These are phyloP conservation scores for Amylostereum areolatum DNA, from an alignment of 1,284 basidiomycete genomes.

Conservation along the genomic window DNA sequence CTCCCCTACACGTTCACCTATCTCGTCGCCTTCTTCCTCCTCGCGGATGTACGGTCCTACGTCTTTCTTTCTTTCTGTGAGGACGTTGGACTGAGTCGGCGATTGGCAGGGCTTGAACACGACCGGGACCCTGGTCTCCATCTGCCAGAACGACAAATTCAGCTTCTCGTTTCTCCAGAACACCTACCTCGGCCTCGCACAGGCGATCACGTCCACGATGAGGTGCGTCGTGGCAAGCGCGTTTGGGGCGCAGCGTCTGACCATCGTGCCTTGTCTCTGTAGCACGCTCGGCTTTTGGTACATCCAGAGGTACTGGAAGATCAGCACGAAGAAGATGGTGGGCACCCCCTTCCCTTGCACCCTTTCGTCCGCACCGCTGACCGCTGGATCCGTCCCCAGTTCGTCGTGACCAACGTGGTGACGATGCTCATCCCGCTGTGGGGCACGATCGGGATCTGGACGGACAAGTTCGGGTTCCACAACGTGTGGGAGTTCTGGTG, in stretches of 20 bases:
- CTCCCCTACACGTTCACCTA: conserved; percentile 75
- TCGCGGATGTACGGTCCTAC: conserved; percentile 54
- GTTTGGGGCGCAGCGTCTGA: conserved; percentile 14
- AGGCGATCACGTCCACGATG: conserved; percentile 65
- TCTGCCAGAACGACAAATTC: conserved; percentile 77
- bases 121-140: conserved; percentile 68
- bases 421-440: conserved; percentile 77
- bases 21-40: conserved; percentile 69
- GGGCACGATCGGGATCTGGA: conserved; percentile 87
- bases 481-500: conserved; percentile 83
- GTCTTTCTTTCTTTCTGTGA: not conserved
- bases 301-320: conserved; percentile 71
- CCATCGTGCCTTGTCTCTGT: not conserved
- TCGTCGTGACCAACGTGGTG: conserved; percentile 70
- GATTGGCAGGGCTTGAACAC: conserved; percentile 64
- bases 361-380: too few relatives aligned
- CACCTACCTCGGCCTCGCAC: conserved; percentile 71
- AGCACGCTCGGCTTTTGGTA: conserved; percentile 75
- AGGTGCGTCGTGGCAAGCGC: conserved; percentile 14
- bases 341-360: conserved; percentile 4
- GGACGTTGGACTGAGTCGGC: not conserved
- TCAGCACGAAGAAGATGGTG: conserved; percentile 75
- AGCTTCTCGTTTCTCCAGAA: conserved; percentile 68
- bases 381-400: conserved; percentile 31
- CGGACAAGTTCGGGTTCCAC: conserved; percentile 73